Evolutionary conservation across 2,329 filamentous ascomycete genomes (phyloP).

Genomic region (Alternaria sp.): DNA sequence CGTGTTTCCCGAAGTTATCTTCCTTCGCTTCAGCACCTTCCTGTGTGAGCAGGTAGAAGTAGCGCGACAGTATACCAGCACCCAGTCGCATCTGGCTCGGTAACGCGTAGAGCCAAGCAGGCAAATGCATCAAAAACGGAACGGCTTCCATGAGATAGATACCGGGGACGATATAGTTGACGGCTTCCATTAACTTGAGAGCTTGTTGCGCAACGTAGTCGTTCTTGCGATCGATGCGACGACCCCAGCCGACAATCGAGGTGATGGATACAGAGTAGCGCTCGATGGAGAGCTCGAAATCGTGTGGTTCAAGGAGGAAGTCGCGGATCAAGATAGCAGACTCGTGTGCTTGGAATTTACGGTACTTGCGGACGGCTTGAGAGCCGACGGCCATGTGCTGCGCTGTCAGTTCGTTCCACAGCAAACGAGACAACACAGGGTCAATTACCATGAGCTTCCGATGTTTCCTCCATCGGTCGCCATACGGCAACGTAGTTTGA

Average conservation of each 20-base stretch:
- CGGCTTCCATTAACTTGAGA: not conserved
- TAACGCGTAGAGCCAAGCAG: not conserved
- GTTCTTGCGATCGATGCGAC: not conserved
- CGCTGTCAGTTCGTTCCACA: not conserved
- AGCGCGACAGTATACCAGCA: not conserved
- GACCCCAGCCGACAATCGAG: not conserved
- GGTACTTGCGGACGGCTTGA: not conserved
- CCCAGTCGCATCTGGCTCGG: not conserved
- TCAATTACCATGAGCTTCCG: not conserved
- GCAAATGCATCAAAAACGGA: not conserved
- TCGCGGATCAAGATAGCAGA: not conserved
- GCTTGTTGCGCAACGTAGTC: not conserved
- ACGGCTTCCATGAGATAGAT: not conserved
- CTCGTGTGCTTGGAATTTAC: not conserved
- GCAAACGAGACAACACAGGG: fast-evolving
- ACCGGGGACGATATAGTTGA: not conserved
- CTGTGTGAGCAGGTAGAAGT: not conserved
- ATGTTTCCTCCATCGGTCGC: not conserved
- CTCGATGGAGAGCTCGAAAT: not conserved
- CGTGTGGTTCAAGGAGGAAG: not conserved
- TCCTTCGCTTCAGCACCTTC: not conserved
- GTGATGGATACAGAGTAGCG: not conserved
- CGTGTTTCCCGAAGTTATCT: not conserved
- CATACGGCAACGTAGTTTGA: not conserved
- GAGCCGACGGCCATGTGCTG: not conserved